These are phyloP conservation scores for Pythium sukuiense DNA, from an alignment of 352 stramenopile species.

Conservation along the genomic window DNA sequence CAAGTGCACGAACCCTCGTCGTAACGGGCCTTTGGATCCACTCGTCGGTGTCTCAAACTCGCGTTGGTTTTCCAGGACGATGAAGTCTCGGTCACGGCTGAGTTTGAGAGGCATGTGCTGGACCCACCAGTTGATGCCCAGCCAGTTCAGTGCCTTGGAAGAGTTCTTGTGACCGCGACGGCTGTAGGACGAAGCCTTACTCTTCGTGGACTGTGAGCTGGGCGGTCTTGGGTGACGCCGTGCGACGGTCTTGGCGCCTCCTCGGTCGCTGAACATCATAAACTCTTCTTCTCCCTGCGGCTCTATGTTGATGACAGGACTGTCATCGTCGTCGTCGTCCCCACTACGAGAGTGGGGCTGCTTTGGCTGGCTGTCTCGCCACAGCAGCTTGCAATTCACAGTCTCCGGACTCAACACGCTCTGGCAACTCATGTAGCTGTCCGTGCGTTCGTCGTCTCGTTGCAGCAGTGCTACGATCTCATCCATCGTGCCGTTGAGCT, in stretches of 20 bases:
- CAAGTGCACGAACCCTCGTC: constrained; percentile 23
- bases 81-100: constrained; percentile 27
- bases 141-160: constrained; percentile 10
- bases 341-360: not conserved
- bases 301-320: constrained; percentile 8
- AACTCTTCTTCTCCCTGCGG: constrained; percentile 7
- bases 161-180: not conserved
- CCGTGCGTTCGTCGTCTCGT: constrained; percentile 14
- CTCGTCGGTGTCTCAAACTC: constrained; percentile 14
- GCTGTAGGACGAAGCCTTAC: not conserved
- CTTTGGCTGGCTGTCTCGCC: constrained; percentile 4
- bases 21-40: not conserved
- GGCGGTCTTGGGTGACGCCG: not conserved
- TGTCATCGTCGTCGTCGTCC: constrained; percentile 11
- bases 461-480: constrained; percentile 24
- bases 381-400: constrained; percentile 25
- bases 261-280: not conserved
- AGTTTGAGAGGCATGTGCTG: constrained; percentile 31
- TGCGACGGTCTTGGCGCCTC: not conserved
- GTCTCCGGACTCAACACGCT: constrained; percentile 23
- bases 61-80: constrained; percentile 24
- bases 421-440: constrained; percentile 20
- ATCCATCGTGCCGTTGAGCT: constrained; percentile 23
- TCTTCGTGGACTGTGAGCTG: not conserved
- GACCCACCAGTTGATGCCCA: constrained; percentile 33